phyloP scores from a whole-genome alignment of 2,329 filamentous ascomycete genomes.

The Calonectria pseudoreteaudii region DNA sequence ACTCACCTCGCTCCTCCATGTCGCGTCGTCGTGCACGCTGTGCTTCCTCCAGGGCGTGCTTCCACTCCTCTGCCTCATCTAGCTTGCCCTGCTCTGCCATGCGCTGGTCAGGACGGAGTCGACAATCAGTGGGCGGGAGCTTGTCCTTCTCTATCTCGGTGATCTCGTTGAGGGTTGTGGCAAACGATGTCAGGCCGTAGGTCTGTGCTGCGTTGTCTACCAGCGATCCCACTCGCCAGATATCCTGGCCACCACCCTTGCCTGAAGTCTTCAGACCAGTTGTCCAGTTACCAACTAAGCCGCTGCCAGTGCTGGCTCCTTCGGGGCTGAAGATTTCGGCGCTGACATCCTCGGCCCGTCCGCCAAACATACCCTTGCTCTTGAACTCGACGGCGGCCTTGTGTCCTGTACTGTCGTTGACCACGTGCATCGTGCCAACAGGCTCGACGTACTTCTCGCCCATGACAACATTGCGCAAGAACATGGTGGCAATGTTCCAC shows the following conservation, averaged over 20 bases:
- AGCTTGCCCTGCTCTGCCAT: conserved; percentile 84
- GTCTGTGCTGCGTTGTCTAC: conserved; percentile 83
- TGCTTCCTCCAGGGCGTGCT: conserved; percentile 85
- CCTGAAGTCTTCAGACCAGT: conserved; percentile 74
- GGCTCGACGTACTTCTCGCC: conserved; percentile 99
- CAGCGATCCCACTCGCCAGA: conserved; percentile 84
- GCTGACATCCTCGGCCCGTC: conserved; percentile 88
- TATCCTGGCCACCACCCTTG: conserved; percentile 69
- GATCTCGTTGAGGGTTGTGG: conserved; percentile 87
- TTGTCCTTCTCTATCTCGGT: conserved; percentile 81
- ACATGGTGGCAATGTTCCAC: conserved; percentile 89
- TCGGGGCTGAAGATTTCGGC: conserved; percentile 78
- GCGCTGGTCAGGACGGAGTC: conserved; percentile 88
- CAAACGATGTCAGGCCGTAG: conserved; percentile 91
- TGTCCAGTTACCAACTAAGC: conserved; percentile 89
- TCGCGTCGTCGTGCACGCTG: conserved; percentile 81
- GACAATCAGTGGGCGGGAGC: conserved; percentile 83
- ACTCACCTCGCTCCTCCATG: conserved; percentile 79
- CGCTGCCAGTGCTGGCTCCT: conserved; percentile 73
- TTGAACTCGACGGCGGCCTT: conserved; percentile 93
- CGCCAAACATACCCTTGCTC: conserved; percentile 96
- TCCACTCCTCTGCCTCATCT: conserved; percentile 85
- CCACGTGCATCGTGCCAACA: conserved; percentile 87
- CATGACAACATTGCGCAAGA: conserved; percentile 95
- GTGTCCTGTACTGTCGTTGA: conserved; percentile 85